Conservation (phyloP, 176 grass and related monocot species). For the Oryza glaberrima region DNA sequence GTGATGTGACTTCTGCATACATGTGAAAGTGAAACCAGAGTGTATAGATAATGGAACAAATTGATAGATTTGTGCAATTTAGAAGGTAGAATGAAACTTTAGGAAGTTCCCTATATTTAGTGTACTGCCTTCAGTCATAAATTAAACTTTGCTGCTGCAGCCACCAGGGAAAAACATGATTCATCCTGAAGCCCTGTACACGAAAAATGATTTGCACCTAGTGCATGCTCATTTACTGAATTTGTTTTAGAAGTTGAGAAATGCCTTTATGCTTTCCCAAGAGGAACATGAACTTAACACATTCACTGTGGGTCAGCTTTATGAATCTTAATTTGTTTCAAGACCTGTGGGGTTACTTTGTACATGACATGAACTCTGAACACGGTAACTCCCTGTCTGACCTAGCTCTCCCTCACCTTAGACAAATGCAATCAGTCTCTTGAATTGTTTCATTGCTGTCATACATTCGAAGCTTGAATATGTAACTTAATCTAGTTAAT, state of each 20-base stretch:
- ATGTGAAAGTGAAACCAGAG: conserved; percentile 1
- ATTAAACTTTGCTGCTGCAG: conserved; percentile 10
- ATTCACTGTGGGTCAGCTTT: neutral
- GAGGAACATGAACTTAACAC: neutral
- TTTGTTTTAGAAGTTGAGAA: conserved; percentile 10
- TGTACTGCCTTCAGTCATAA: neutral
- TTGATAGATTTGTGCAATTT: neutral
- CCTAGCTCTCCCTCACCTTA: neutral
- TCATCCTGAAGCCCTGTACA: neutral
- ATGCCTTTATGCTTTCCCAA: neutral
- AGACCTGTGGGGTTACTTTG: neutral
- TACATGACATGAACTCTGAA: neutral
- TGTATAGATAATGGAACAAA: neutral
- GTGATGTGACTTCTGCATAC: neutral
- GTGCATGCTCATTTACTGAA: neutral
- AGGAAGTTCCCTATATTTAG: neutral
- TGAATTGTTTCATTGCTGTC: neutral
- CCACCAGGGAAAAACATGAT: neutral
- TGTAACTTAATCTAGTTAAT: neutral
- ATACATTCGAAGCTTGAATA: conserved; percentile 1
- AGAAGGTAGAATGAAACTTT: neutral
- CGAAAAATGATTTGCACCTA: neutral
- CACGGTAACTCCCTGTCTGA: conserved; percentile 2
- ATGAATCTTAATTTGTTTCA: conserved; percentile 10
- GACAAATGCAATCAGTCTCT: neutral